phyloP scores from a whole-genome alignment of 306 rosid species.

The Comarum palustre region DNA sequence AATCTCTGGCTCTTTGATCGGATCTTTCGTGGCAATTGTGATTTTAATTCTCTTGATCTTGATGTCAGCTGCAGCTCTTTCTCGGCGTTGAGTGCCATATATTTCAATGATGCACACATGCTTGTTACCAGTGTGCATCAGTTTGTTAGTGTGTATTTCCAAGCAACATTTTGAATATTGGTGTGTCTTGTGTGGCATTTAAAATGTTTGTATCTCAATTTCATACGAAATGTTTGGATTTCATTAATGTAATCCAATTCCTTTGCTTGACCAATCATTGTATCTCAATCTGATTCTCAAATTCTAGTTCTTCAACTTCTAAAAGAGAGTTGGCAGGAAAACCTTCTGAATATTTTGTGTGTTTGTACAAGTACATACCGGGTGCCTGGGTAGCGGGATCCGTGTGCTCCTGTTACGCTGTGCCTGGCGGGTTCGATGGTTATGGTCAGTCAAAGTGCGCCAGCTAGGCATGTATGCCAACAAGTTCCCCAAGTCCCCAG shows the following conservation, averaged over 20 bases:
- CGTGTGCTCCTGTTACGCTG: too few species aligned
- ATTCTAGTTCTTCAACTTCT: too few species aligned
- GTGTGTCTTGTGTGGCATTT: slow-evolving; percentile 1
- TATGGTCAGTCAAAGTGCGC: too few species aligned
- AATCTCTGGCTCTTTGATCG: slow-evolving; percentile 58
- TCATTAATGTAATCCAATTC: neutral
- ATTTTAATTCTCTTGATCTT: slow-evolving; percentile 39
- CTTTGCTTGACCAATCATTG: neutral
- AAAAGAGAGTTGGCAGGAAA: too few species aligned
- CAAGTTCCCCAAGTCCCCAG: too few species aligned
- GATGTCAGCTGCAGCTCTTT: slow-evolving; percentile 37
- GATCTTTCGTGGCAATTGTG: slow-evolving; percentile 47
- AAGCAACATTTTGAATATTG: neutral
- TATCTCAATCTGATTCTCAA: slow-evolving; percentile 3
- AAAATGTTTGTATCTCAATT: neutral
- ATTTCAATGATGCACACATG: neutral
- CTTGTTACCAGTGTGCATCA: neutral
- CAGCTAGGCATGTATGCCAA: too few species aligned
- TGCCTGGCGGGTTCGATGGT: too few species aligned
- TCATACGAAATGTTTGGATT: neutral
- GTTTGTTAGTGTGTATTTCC: neutral
- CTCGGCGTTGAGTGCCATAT: slow-evolving; percentile 28
- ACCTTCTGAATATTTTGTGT: too few species aligned
- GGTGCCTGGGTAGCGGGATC: too few species aligned
- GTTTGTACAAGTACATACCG: too few species aligned